These are phyloP conservation scores for Penicillium digitatum DNA, from an alignment of 2,329 filamentous ascomycete genomes.

Conservation along the genomic window DNA sequence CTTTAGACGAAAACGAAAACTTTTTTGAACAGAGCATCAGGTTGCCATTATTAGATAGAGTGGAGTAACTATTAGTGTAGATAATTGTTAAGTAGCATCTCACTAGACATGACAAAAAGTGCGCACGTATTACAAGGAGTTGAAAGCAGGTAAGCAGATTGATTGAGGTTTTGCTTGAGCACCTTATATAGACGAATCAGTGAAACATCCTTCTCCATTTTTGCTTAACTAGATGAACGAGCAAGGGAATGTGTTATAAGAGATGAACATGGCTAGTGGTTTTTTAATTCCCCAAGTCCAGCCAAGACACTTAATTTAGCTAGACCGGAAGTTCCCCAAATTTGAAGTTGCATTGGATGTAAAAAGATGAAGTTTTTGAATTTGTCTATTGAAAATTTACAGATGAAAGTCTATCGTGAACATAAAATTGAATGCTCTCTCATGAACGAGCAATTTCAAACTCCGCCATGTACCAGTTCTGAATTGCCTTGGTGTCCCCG, in stretches of 20 bases:
- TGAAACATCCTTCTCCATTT: not conserved
- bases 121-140: not conserved
- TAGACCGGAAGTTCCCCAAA: not conserved
- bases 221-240: not conserved
- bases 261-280: not conserved
- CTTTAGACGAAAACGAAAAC: not conserved
- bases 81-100: not conserved
- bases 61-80: not conserved
- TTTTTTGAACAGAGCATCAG: not conserved
- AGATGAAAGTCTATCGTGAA: not conserved
- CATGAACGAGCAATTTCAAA: conserved; percentile 40
- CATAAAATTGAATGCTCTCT: not conserved
- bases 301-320: not conserved
- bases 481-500: conserved; percentile 47
- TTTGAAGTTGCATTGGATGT: not conserved
- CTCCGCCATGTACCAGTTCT: conserved; percentile 49
- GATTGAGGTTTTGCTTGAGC: too few species aligned
- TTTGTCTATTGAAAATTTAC: conserved; percentile 1
- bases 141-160: too few species aligned
- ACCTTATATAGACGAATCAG: too few species aligned
- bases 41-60: not conserved
- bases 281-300: not conserved
- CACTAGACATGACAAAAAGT: not conserved
- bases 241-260: not conserved
- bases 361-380: not conserved